Evolutionary conservation across 177 flowering plant genomes (phyloP).

Genomic region (Vitis hybrid): DNA sequence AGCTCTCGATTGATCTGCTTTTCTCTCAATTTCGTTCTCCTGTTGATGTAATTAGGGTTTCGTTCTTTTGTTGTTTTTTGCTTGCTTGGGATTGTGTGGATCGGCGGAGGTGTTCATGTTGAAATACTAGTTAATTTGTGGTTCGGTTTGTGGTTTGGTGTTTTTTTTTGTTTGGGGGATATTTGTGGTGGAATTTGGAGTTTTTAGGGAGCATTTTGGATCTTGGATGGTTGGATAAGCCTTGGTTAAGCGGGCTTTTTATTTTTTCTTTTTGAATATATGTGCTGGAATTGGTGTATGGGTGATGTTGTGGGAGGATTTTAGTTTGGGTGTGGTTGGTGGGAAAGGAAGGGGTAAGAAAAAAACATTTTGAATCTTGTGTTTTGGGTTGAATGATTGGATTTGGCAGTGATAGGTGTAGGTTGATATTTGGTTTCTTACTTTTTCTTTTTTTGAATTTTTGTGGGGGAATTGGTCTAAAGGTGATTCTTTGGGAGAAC

Average conservation of each 20-base stretch:
- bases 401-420: no score
- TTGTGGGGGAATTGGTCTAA: no score
- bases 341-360: not conserved
- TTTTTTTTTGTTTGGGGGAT: not conserved
- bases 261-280: not conserved
- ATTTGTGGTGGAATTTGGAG: not conserved
- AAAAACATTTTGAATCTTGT: no score
- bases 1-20: conserved; percentile 20
- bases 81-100: not conserved
- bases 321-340: not conserved
- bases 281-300: no score
- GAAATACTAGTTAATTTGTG: no score
- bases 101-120: not conserved
- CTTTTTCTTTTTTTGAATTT: no score
- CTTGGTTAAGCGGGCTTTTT: not conserved
- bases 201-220: no score
- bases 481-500: no score
- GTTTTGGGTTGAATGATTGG: no score
- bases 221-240: no score
- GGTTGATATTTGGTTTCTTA: no score
- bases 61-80: not conserved
- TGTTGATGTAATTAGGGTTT: not conserved
- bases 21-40: conserved; percentile 1
- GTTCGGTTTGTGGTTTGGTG: not conserved
- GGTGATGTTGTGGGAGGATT: no score